Percentiles rank a stretch among this genome's conserved stretches.
Conservation (phyloP, 2,329 filamentous ascomycete species). For the Hypoxylon sp. region DNA sequence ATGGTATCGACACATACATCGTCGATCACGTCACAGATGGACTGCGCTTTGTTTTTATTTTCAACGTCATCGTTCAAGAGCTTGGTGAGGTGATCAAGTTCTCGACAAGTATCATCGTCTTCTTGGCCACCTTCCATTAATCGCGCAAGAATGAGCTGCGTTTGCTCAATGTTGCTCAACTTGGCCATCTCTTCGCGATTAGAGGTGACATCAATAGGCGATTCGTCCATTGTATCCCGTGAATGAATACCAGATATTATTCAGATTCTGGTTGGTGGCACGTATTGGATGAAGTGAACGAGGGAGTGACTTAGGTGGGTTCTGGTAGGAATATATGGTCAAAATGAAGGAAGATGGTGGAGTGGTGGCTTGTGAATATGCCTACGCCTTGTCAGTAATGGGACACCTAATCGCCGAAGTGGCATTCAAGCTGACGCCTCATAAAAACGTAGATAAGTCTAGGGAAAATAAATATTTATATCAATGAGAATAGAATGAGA, state of each 20-base stretch:
- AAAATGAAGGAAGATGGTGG: conserved; percentile 12
- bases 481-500: background rate
- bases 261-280: background rate
- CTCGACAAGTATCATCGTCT: conserved; percentile 76
- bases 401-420: conserved; percentile 4
- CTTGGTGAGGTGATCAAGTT: conserved; percentile 72
- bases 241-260: background rate
- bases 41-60: conserved; percentile 60
- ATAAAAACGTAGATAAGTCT: background rate
- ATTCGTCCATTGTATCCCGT: conserved; percentile 50
- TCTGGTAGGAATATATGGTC: conserved; percentile 1
- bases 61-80: conserved; percentile 70
- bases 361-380: conserved; percentile 12
- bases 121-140: conserved; percentile 93
- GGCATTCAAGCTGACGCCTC: conserved; percentile 1
- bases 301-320: background rate
- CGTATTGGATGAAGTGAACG: background rate
- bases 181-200: conserved; percentile 51
- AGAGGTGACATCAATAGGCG: conserved; percentile 46
- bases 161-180: conserved; percentile 66
- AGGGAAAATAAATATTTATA: background rate
- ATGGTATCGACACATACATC: conserved; percentile 86
- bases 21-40: conserved; percentile 76
- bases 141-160: conserved; percentile 85
- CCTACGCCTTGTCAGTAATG: conserved; percentile 17